Base-by-base conservation (phyloP, 192 early-diverging fungal species). In the Rhizophagus sp. region DNA sequence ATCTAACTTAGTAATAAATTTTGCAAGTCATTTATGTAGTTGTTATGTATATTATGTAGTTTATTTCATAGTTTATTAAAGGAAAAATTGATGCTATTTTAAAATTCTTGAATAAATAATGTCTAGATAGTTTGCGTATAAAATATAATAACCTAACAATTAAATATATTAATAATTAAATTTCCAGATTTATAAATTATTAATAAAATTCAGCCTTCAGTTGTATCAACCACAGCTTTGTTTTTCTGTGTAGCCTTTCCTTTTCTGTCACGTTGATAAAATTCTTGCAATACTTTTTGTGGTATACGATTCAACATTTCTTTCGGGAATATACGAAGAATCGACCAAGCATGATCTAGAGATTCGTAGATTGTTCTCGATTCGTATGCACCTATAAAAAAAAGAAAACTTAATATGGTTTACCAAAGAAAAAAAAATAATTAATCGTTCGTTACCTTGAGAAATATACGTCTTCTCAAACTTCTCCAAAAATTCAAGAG, bases 241-340 rank as follows among this genome's bases (percentile, higher is more conserved):
- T 17, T 75, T 24, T 33, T 75, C 11, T 85, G 80, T 70, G 87
- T 85, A 49, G 84, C 83, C 75, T 88, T 88, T 2, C 81, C 80
- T 79, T 87, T 90, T 73, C 91, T 89, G 24, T 91, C 94, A 78
- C 97, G 92, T 63, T 94, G 93, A 87, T 99, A 99, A 81, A 89
- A 99, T 85, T 99, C 98, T 76, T 92, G 91, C 65, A 99, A 88
- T 65, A 98, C 83, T 80, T 98, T 97, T 81, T 96, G 94, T 76
- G 98, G 97, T 83, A 99, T 98, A 82, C 98, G 95, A 90, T 99
- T 99, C 50, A 99, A 91, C 92, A 98, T 91, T 84, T 99, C 98
- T 93, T 99, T 99, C 81, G 98, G 98, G 94, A 99, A 99, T 84
- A 99, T 97, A 81, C 98, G 94, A 62, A 99, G 88, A 71, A 99